phyloP scores from a whole-genome alignment of 139 green algal species.

The Coelastrella sp. region DNA sequence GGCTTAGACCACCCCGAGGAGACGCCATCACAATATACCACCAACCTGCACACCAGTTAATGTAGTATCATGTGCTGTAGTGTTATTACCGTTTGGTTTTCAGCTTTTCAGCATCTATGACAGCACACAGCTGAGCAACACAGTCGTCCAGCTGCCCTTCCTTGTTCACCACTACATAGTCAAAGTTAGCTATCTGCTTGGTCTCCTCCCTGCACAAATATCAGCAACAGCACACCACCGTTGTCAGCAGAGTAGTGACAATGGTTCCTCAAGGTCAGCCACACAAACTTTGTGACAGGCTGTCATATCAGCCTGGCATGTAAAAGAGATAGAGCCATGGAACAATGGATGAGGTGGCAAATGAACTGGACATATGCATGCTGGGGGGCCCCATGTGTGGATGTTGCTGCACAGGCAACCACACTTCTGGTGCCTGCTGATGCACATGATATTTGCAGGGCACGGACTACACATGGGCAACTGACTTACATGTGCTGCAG shows the following conservation, averaged over 20 bases:
- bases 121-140: constrained; percentile 77
- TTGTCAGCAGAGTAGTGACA: neutral
- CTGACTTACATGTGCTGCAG: no score
- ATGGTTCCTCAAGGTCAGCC: no score
- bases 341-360: no score
- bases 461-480: no score
- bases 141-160: constrained; percentile 84
- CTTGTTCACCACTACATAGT: constrained; percentile 96
- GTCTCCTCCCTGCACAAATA: constrained; percentile 63
- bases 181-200: constrained; percentile 80
- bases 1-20: no score
- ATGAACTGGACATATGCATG: neutral
- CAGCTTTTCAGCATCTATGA: constrained; percentile 90
- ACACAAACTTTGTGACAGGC: no score
- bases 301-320: no score
- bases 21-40: no score
- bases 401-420: neutral
- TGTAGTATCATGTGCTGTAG: neutral
- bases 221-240: neutral
- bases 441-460: no score
- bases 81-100: constrained; percentile 4
- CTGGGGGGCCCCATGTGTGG: neutral
- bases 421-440: no score
- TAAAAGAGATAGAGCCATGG: no score
- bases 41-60: no score